These are phyloP conservation scores for Cordyceps javanica DNA, from an alignment of 2,329 filamentous ascomycete species.

Conservation along the genomic window DNA sequence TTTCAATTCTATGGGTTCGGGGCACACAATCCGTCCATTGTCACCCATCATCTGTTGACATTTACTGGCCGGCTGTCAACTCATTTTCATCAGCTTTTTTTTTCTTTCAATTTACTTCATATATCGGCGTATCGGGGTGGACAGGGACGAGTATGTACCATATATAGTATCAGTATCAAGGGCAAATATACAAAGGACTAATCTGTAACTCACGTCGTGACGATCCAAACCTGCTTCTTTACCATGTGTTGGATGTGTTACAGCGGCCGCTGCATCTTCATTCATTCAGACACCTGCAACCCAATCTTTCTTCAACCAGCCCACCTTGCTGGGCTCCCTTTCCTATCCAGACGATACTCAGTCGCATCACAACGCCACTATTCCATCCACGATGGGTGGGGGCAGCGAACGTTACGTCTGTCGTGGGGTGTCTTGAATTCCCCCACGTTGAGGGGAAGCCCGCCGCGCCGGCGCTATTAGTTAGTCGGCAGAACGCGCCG, in stretches of 20 bases:
- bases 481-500: background rate
- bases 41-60: background rate
- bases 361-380: background rate
- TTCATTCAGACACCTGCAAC: too few relatives aligned
- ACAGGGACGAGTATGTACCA: background rate
- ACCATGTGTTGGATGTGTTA: too few relatives aligned
- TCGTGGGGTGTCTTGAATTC: background rate
- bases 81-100: background rate
- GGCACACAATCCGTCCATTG: background rate
- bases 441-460: conserved; percentile 8
- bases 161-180: background rate
- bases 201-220: background rate
- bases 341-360: too few relatives aligned
- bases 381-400: background rate
- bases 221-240: too few relatives aligned
- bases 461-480: background rate
- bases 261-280: too few relatives aligned
- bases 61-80: background rate
- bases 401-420: conserved; percentile 7
- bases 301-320: too few relatives aligned
- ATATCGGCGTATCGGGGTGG: conserved; percentile 4
- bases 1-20: background rate
- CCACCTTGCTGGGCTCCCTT: too few relatives aligned
- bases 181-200: background rate
- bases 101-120: background rate